Conservation (phyloP, 345 rosid species). For the Sisymbrium irio region DNA sequence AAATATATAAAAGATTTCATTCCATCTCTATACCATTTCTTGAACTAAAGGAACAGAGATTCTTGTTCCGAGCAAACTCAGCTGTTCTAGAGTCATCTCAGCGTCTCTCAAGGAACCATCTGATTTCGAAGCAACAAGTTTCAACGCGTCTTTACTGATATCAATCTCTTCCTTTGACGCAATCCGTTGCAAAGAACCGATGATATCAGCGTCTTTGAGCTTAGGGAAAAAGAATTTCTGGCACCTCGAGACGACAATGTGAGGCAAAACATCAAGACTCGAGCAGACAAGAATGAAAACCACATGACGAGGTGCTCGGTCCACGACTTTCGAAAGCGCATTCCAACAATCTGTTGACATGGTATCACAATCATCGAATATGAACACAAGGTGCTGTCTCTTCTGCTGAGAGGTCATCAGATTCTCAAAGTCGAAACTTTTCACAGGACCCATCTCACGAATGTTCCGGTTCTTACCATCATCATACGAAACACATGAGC, state of each 20-base stretch:
- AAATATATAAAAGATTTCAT: not conserved
- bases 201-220: slow-evolving; percentile 84
- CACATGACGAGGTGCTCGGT: slow-evolving; percentile 73
- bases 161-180: slow-evolving; percentile 68
- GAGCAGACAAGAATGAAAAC: slow-evolving; percentile 84
- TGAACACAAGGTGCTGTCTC: slow-evolving; percentile 59
- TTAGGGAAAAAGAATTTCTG: slow-evolving; percentile 96
- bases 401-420: slow-evolving; percentile 51
- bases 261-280: slow-evolving; percentile 89
- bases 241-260: slow-evolving; percentile 85
- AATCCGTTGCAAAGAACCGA: slow-evolving; percentile 70
- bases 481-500: slow-evolving; percentile 69
- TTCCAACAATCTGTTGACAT: slow-evolving; percentile 83
- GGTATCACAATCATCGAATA: slow-evolving; percentile 84
- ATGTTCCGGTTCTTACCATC: slow-evolving; percentile 68
- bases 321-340: slow-evolving; percentile 71
- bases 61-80: slow-evolving; percentile 86
- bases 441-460: slow-evolving; percentile 80
- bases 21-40: slow-evolving; percentile 86
- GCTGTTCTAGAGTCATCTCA: slow-evolving; percentile 91
- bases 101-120: slow-evolving; percentile 98
- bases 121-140: slow-evolving; percentile 91
- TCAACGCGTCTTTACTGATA: slow-evolving; percentile 76
- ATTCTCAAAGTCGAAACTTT: slow-evolving; percentile 66
- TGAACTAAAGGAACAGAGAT: slow-evolving; percentile 85